Conservation (phyloP, 2,329 filamentous ascomycete genomes). For the Byssoonygena ceratinophila region DNA sequence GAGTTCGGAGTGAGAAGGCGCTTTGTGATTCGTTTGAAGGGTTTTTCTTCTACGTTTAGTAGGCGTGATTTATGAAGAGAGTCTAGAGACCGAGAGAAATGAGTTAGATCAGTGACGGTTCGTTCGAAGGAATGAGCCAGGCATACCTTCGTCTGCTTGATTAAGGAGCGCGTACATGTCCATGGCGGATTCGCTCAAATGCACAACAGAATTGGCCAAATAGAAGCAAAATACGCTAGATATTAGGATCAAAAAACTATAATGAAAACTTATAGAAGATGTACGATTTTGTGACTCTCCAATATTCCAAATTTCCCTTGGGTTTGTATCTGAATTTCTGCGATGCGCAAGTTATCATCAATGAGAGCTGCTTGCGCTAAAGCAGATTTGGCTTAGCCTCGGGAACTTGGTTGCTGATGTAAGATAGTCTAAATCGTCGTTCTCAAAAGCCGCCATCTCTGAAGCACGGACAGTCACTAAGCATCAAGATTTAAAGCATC, state of each 20-base stretch:
- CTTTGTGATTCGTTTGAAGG: conserved; percentile 80
- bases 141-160: conserved; percentile 49
- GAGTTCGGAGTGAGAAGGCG: conserved; percentile 61
- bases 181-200: conserved; percentile 31
- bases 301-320: too few species aligned
- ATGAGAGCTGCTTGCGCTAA: background rate
- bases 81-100: conserved; percentile 38
- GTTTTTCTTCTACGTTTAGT: conserved; percentile 81
- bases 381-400: background rate
- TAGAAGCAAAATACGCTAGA: background rate
- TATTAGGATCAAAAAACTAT: background rate
- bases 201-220: background rate
- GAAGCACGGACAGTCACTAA: too few species aligned
- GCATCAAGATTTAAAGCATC: too few species aligned
- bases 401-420: background rate
- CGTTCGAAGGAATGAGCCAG: background rate
- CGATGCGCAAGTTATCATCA: too few species aligned
- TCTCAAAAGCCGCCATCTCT: too few species aligned
- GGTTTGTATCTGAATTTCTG: too few species aligned
- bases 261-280: too few species aligned
- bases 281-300: too few species aligned
- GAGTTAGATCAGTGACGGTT: background rate
- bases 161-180: conserved; percentile 57
- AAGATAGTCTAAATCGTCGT: background rate
- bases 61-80: conserved; percentile 80